Percentiles rank a stretch among this genome's conserved stretches.
phyloP scores from a whole-genome alignment of 345 rosid genomes.

The Hevea brasiliensis region DNA sequence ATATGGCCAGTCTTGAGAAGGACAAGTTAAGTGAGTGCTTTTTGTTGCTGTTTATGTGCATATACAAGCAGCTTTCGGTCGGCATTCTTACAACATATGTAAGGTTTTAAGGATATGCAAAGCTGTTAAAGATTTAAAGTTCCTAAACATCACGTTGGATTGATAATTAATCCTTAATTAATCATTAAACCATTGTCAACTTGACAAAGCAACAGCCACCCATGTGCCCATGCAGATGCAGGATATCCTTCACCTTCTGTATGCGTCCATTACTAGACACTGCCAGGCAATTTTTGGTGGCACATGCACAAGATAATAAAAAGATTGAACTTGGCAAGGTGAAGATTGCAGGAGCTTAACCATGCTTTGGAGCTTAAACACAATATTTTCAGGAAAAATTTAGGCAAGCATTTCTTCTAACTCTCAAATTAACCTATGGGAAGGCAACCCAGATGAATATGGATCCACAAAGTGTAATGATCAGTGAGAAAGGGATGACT shows the following conservation, averaged over 20 bases:
- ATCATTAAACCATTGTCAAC: neutral
- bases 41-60: neutral
- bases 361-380: neutral
- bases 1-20: neutral
- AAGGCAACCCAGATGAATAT: neutral
- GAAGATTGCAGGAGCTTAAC: neutral
- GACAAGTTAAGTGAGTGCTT: neutral
- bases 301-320: neutral
- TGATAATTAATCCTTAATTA: neutral
- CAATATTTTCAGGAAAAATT: neutral
- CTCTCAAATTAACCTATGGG: neutral
- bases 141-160: neutral
- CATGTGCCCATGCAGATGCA: conserved; percentile 17
- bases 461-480: neutral
- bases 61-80: neutral
- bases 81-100: neutral
- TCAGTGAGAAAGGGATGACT: neutral
- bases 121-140: neutral
- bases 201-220: conserved; percentile 11
- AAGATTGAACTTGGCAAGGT: neutral
- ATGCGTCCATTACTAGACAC: conserved; percentile 1
- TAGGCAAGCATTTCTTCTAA: conserved; percentile 10
- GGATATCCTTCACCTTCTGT: neutral
- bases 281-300: conserved; percentile 10
- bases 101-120: neutral